Base-by-base conservation (phyloP, 805 yeast species). In the Pichia sporocuriosa region DNA sequence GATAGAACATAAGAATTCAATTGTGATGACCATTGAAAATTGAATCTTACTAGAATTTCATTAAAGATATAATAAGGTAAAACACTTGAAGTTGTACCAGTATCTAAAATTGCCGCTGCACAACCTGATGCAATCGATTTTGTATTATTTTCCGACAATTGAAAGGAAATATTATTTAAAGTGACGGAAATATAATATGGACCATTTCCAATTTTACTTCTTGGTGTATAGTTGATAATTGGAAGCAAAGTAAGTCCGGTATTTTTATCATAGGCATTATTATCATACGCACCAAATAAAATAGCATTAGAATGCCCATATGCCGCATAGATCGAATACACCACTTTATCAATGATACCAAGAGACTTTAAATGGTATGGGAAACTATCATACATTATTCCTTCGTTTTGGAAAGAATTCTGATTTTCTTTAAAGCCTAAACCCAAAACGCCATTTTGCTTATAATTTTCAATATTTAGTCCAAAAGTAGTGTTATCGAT, bases 391-490 rank as follows among this genome's bases (percentile, higher is more conserved):
- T 84, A 84, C 4, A 29, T 30, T 0, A 33, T 16, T 8, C 24
- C 32, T 12, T 39, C 42, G 17, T 32, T 13, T 31, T 46, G 46
- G n/a, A 61, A 64, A 2, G 85, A 76, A 3, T 72, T 63, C 60
- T 85, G 90, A 39, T 81, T 68, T n/a, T 75, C 79, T 4, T 75
- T 65, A 42, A 81, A 66, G 6, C 88, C 88, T 42, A 82, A 69
- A n/a, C 86, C 85, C 32, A 81, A 59, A 21, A 83, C 84, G 38
- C 89, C 87, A 24, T 66, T 59, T 11, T 75, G 57, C 3, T 84
- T 73, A 42, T 73, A 70, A 4, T 80, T 70, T 26, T 56, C 57
- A 51, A 72, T 70, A 3, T 81, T 90, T 16, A 85, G 71, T 2
- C 89, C 95, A 58, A 86, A 72, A 3, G 84, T 73, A 16, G 81